Evolutionary conservation across 2,329 filamentous ascomycete genomes (phyloP).

Genomic region (Monosporascus ibericus): DNA sequence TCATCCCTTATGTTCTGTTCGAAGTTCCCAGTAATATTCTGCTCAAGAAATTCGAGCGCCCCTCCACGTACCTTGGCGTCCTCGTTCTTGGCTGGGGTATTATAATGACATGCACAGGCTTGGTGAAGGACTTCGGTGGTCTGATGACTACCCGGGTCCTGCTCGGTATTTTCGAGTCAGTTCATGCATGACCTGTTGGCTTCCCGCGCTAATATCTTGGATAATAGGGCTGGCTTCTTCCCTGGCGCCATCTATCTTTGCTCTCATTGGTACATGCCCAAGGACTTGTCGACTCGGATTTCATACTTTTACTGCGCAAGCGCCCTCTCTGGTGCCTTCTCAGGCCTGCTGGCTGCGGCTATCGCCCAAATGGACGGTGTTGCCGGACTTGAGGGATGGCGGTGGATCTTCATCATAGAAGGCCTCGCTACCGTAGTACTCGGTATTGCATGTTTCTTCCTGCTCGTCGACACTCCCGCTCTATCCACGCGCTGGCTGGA

Average conservation of each 20-base stretch:
- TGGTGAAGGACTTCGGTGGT: constrained; percentile 23
- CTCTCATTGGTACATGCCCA: constrained; percentile 25
- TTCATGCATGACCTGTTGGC: not conserved
- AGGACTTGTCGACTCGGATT: constrained; percentile 19
- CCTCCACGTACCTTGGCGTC: constrained; percentile 56
- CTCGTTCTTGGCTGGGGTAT: constrained; percentile 50
- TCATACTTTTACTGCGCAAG: constrained; percentile 36
- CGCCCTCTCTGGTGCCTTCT: constrained; percentile 58
- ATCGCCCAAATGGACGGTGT: constrained; percentile 46
- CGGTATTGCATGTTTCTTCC: constrained; percentile 48
- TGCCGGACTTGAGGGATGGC: constrained; percentile 35
- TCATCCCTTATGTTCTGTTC: constrained; percentile 49
- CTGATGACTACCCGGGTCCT: constrained; percentile 23
- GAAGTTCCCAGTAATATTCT: constrained; percentile 59
- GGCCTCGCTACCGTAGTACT: constrained; percentile 53
- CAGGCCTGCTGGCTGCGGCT: constrained; percentile 35
- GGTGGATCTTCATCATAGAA: constrained; percentile 45
- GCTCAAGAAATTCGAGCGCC: constrained; percentile 53
- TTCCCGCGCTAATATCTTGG: not conserved
- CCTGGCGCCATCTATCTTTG: constrained; percentile 23
- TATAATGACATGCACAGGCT: constrained; percentile 19
- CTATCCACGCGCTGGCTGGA: not conserved
- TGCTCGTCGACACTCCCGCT: constrained; percentile 7
- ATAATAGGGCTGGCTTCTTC: constrained; percentile 21
- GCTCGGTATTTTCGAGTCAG: constrained; percentile 25